Evolutionary conservation across 2,329 filamentous ascomycete species (phyloP).

Genomic region (Colletotrichum cuscutae): DNA sequence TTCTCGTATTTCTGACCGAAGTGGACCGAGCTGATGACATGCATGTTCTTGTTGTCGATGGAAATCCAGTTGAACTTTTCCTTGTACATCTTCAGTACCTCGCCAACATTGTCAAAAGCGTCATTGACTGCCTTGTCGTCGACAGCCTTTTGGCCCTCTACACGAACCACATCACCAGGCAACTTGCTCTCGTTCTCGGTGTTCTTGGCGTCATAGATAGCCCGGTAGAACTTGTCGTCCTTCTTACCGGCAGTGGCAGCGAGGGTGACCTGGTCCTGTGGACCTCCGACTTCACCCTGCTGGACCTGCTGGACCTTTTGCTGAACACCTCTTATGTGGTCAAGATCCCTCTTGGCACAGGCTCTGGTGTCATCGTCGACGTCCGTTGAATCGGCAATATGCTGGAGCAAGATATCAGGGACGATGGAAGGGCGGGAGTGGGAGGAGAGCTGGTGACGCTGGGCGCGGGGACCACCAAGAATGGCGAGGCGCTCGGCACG

Average conservation of each 20-base stretch:
- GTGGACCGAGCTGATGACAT: constrained; percentile 64
- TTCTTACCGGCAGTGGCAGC: constrained; percentile 36
- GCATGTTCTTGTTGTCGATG: constrained; percentile 60
- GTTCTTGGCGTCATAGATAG: constrained; percentile 56
- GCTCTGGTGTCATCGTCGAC: constrained; percentile 51
- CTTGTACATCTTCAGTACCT: constrained; percentile 60
- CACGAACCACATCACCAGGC: constrained; percentile 54
- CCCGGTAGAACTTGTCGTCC: constrained; percentile 48
- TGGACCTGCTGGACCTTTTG: constrained; percentile 42
- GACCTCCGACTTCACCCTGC: constrained; percentile 34
- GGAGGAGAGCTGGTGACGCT: constrained; percentile 29
- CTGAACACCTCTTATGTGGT: constrained; percentile 49
- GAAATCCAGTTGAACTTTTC: constrained; percentile 61
- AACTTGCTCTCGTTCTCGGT: constrained; percentile 48
- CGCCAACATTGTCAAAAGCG: constrained; percentile 60
- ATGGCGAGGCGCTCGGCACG: constrained; percentile 48
- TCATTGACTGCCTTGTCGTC: constrained; percentile 58
- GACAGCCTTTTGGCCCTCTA: constrained; percentile 52
- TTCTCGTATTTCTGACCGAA: constrained; percentile 62
- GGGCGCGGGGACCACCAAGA: constrained; percentile 46
- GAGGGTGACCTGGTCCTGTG: constrained; percentile 33
- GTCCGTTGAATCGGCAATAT: constrained; percentile 29
- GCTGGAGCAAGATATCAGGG: constrained; percentile 1
- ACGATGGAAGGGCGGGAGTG: constrained; percentile 26
- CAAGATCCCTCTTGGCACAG: constrained; percentile 50